Evolutionary conservation across 169 alveolate genomes (phyloP).

Genomic region (Plasmodium cynomolgi): DNA sequence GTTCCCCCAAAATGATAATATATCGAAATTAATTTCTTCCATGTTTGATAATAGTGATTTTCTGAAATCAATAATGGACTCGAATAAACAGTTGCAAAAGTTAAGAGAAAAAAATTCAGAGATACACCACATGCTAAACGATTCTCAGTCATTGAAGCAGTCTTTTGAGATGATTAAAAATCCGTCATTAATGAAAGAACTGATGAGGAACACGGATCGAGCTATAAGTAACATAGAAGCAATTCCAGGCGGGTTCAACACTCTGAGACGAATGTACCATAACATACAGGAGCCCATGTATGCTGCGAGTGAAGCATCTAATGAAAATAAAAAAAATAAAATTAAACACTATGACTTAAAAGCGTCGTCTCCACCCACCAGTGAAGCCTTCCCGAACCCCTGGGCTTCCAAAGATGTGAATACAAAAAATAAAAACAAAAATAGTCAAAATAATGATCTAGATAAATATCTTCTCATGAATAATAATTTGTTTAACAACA

Average conservation of each 20-base stretch:
- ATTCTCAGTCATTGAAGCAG: slow-evolving; percentile 82
- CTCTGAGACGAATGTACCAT: slow-evolving; percentile 84
- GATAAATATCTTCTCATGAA: slow-evolving; percentile 8
- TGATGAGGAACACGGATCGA: slow-evolving; percentile 85
- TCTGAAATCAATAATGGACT: slow-evolving; percentile 71
- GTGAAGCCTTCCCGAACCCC: slow-evolving; percentile 74
- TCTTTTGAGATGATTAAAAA: slow-evolving; percentile 82
- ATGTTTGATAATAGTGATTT: slow-evolving; percentile 73
- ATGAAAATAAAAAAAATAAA: slow-evolving; percentile 43
- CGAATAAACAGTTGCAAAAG: slow-evolving; percentile 65
- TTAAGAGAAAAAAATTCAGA: slow-evolving; percentile 75
- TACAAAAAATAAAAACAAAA: slow-evolving; percentile 19
- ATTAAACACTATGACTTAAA: slow-evolving; percentile 62
- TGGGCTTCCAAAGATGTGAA: slow-evolving; percentile 61
- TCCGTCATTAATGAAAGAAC: slow-evolving; percentile 85
- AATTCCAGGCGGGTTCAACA: slow-evolving; percentile 86
- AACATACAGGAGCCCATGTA: slow-evolving; percentile 84
- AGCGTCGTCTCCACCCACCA: slow-evolving; percentile 72
- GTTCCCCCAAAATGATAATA: slow-evolving; percentile 28
- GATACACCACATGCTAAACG: slow-evolving; percentile 80
- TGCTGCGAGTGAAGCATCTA: slow-evolving; percentile 30
- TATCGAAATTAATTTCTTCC: slow-evolving; percentile 59
- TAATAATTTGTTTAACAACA: slow-evolving; percentile 19
- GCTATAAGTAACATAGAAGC: slow-evolving; percentile 87
- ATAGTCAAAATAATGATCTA: background rate